These are phyloP conservation scores for Skeletonema tropicum DNA, from an alignment of 108 stramenopile species.

Conservation along the genomic window DNA sequence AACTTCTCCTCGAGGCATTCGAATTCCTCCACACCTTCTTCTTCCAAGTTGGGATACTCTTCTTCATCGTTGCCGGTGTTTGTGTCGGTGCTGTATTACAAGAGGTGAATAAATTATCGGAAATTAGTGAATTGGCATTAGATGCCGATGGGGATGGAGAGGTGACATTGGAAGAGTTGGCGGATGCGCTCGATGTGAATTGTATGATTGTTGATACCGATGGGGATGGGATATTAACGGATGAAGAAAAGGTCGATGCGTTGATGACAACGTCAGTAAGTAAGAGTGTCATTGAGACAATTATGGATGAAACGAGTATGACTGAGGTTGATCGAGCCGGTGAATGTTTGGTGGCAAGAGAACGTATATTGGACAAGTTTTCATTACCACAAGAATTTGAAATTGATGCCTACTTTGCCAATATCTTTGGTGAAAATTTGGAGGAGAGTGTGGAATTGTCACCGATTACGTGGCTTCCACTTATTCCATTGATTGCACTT, in stretches of 20 bases:
- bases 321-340: conserved; percentile 18
- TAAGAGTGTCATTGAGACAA: not conserved
- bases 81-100: conserved; percentile 32
- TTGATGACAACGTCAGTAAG: conserved; percentile 1
- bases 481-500: conserved; percentile 42
- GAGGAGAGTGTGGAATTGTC: conserved; percentile 46
- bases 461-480: conserved; percentile 38
- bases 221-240: conserved; percentile 42
- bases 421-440: conserved; percentile 46
- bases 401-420: conserved; percentile 44
- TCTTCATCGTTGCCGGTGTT: conserved; percentile 44
- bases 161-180: conserved; percentile 41
- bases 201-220: conserved; percentile 33
- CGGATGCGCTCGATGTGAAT: conserved; percentile 28
- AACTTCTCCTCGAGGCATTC: conserved; percentile 49
- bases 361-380: conserved; percentile 25
- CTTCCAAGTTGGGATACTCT: conserved; percentile 46
- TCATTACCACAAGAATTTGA: conserved; percentile 22
- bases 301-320: conserved; percentile 1
- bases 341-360: conserved; percentile 39
- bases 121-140: conserved; percentile 20
- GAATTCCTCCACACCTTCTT: conserved; percentile 51
- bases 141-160: conserved; percentile 52
- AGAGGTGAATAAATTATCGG: conserved; percentile 19
- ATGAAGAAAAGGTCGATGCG: conserved; percentile 34